Evolutionary conservation across 2,329 filamentous ascomycete species (phyloP), one percentile per base, ranked within the genome.

Genomic region (Fusarium sp.): DNA sequence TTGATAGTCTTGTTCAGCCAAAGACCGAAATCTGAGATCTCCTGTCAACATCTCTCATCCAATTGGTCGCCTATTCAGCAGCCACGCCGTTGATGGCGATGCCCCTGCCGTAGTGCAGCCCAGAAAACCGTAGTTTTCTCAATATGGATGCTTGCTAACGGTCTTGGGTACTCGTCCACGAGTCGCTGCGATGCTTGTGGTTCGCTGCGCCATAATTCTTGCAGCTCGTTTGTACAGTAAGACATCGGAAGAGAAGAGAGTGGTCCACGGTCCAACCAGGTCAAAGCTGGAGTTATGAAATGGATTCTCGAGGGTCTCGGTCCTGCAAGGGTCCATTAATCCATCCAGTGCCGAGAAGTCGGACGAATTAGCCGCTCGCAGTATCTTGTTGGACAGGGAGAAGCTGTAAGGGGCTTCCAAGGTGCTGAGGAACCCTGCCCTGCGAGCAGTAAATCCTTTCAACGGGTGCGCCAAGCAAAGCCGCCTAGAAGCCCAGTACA

Each of bases 21-120:
- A 45, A 38, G 53, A 58, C 40, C 53, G 36, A 63, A 49, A 61
- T 56, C 45, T 64, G 63, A 71, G 69, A 66, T 71, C 69, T 58
- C 35, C 51, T 43, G 52, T 45, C 29, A 43, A 57, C 46, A 67
- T 68, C 60, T 58, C 47, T 46, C 35, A 53, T 63, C 58, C 58
- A 53, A 71, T 71, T 65, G 69, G 69, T 39, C 43, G 42, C 38
- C 26, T 43, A 40, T 44, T 41, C 25, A 31, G 26, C 45, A 60
- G 44, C 54, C 64, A 49, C 40, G 50, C 51, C 55, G 59, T 61
- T 61, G 38, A 51, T 60, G 49, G 39, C 50, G 44, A 48, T 43
- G 58, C 61, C 61, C 61, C 53, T 61, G 46, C 57, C 51, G 61
- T 61, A 51, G 55, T 28, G 47, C 26, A 38, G 35, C 35, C 24